Evolutionary conservation across 1,284 basidiomycete genomes (phyloP).

Genomic region (Ustilago tritici): DNA sequence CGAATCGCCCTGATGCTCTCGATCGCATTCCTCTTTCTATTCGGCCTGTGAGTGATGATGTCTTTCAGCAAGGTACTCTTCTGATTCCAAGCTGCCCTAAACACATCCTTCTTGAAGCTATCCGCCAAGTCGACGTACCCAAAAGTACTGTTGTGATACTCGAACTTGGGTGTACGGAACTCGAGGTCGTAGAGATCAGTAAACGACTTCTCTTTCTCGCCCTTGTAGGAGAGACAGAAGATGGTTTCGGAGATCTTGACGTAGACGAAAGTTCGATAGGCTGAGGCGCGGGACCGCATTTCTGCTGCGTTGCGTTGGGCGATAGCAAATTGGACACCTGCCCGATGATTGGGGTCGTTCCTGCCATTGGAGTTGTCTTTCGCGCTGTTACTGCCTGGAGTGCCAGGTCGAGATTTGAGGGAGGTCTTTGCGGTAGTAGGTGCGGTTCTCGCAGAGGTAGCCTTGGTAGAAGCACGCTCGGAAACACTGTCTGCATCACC

Average conservation of each 20-base stretch:
- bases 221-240: conserved; percentile 71
- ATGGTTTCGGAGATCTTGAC: conserved; percentile 81
- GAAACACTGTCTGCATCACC: conserved; percentile 19
- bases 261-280: conserved; percentile 79
- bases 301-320: conserved; percentile 65
- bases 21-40: conserved; percentile 45
- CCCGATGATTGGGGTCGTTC: conserved; percentile 15
- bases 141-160: conserved; percentile 88
- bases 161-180: conserved; percentile 74
- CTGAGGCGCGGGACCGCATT: conserved; percentile 71
- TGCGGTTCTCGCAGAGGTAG: neutral
- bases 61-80: conserved; percentile 62
- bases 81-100: conserved; percentile 67
- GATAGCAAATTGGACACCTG: conserved; percentile 50
- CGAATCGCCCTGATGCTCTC: conserved; percentile 42
- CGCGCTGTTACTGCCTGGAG: conserved; percentile 17
- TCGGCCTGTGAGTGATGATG: conserved; percentile 56
- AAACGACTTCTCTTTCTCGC: conserved; percentile 72
- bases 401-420: conserved; percentile 30
- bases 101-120: conserved; percentile 64
- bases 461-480: conserved; percentile 12
- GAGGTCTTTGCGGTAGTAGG: conserved; percentile 13
- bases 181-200: conserved; percentile 74
- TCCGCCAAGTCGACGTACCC: conserved; percentile 71
- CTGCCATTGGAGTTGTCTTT: conserved; percentile 12